Evolutionary conservation across 2,329 filamentous ascomycete genomes (phyloP), one percentile per base, ranked within the genome.

Genomic region (Phaeosphaeriaceae sp.): DNA sequence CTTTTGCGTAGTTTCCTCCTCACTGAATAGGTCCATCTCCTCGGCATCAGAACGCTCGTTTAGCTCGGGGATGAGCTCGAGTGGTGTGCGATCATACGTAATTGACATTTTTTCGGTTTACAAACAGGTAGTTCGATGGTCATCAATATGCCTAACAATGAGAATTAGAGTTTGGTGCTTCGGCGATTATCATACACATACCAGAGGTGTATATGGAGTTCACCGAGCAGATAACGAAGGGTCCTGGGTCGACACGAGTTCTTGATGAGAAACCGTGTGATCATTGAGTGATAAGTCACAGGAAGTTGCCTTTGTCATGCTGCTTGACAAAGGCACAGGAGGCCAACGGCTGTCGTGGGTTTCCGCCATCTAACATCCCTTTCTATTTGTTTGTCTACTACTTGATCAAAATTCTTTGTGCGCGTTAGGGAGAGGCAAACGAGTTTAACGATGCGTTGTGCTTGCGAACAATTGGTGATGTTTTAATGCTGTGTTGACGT

Each of bases 271-370:
- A 4, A 9, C 28, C 18, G 30, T 46, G 37, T 17, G 26, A 35
- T 13, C 43, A 49, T 54, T 52, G 42, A 45, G 28, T 30, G 34
- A 13, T 15, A 34, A 21, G 18, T 39, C 26, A n/a, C 8, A 17
- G 17, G 26, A 37, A 30, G 33, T 7, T 17, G 42, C 46, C 60
- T 62, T 66, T 65, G 56, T 64, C 61, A 46, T 46, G 47, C 28
- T 32, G 26, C 18, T 33, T 36, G 37, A 63, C 64, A 63, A 64
- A 62, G 57, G 36, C 42, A 41, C 38, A 36, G 46, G 48, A 59
- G 61, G 56, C 36, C 47, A 57, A 54, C 48, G 58, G 44, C 39
- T 48, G 45, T 50, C n/a, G 39, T 44, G 45, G 36, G 13, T 52
- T 48, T 38, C 59, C 58, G 58, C 55, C 63, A 61, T 52, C 52